These are phyloP conservation scores for Lepraria neglecta DNA, from an alignment of 495 filamentous ascomycete species.

Conservation along the genomic window DNA sequence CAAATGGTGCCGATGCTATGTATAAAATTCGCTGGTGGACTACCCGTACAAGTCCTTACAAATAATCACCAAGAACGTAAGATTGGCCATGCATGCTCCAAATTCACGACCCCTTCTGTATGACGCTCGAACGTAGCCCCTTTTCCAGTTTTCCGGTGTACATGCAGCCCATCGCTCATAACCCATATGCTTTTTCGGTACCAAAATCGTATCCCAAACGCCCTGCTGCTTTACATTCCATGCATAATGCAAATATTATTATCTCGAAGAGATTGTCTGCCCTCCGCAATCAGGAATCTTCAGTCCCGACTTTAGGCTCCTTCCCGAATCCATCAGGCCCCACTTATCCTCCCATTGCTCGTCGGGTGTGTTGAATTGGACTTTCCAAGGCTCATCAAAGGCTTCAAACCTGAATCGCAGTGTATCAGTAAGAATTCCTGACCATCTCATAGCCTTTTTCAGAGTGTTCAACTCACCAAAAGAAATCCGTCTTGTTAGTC, in stretches of 20 bases:
- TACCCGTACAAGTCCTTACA: too few species aligned
- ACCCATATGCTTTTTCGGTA: neutral
- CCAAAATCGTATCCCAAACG: constrained; percentile 4
- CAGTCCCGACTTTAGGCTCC: constrained; percentile 78
- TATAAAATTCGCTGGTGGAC: too few species aligned
- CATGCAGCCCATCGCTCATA: constrained; percentile 2
- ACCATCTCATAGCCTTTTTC: neutral
- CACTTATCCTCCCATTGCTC: constrained; percentile 93
- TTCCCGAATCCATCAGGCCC: constrained; percentile 83
- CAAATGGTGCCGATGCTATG: too few species aligned
- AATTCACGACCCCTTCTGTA: too few species aligned
- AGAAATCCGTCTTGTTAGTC: constrained; percentile 46
- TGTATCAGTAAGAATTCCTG: too few species aligned
- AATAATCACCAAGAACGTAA: too few species aligned
- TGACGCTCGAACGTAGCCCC: too few species aligned
- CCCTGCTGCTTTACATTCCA: neutral
- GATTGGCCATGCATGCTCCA: too few species aligned
- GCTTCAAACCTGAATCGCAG: constrained; percentile 26
- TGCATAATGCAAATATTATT: neutral
- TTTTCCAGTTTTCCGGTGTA: neutral
- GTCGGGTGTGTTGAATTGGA: constrained; percentile 56
- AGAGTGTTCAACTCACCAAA: neutral
- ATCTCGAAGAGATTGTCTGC: constrained; percentile 47
- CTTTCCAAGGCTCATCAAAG: constrained; percentile 60
- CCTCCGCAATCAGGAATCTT: constrained; percentile 85